Conservation (phyloP, 352 stramenopile species). For the Globisporangium paroecandrum region DNA sequence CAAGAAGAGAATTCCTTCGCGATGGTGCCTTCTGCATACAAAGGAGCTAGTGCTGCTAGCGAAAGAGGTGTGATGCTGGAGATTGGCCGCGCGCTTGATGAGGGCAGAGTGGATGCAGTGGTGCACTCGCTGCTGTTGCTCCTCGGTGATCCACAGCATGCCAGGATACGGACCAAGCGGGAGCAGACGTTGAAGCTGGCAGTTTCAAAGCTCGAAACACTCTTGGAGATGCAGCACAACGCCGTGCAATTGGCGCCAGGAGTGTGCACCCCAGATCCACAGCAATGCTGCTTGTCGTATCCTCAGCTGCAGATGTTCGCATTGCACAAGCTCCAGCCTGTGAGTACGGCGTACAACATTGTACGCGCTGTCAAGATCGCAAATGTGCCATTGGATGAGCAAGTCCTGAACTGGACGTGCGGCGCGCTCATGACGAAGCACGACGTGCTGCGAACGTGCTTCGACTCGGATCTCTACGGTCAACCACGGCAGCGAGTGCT, state of each 20-base stretch:
- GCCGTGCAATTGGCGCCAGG: constrained; percentile 10
- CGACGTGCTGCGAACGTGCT: constrained; percentile 45
- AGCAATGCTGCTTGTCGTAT: constrained; percentile 32
- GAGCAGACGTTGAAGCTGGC: constrained; percentile 20
- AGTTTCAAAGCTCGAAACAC: constrained; percentile 9
- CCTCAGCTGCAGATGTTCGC: constrained; percentile 59
- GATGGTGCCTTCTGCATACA: not conserved
- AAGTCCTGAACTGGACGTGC: constrained; percentile 25
- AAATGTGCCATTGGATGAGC: constrained; percentile 14
- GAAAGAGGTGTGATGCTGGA: constrained; percentile 5
- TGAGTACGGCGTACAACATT: constrained; percentile 54
- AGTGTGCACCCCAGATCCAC: not conserved
- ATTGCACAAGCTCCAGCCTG: constrained; percentile 36
- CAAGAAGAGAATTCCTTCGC: not conserved
- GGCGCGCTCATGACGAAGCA: constrained; percentile 36
- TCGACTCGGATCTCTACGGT: constrained; percentile 23
- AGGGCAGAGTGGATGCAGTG: constrained; percentile 32
- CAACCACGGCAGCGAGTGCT: constrained; percentile 33
- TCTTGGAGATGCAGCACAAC: constrained; percentile 15
- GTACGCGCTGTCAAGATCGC: constrained; percentile 31
- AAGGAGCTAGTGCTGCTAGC: not conserved
- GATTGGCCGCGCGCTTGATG: constrained; percentile 27
- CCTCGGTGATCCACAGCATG: constrained; percentile 18
- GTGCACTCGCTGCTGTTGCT: constrained; percentile 38
- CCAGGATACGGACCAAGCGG: constrained; percentile 14